Evolutionary conservation across 2,329 filamentous ascomycete genomes (phyloP), one percentile per base, ranked within the genome.

Genomic region (Claviceps pazoutovae): DNA sequence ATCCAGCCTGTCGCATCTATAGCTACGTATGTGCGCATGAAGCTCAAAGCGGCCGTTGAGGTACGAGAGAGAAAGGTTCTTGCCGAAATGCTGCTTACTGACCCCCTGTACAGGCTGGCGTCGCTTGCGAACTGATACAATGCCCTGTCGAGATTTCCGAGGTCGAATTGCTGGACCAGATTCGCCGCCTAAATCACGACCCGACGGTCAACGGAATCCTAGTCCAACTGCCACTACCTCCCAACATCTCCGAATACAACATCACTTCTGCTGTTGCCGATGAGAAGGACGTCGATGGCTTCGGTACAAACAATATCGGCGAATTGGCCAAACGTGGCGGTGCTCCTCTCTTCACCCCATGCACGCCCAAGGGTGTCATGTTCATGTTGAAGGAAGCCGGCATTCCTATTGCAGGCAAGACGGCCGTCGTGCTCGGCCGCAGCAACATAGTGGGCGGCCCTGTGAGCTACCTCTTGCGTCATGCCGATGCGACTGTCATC

Each of bases 11-110:
- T 46, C 66, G 63, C 68, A 60, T 66, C 53, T 53, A 56, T 62
- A 91, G 86, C 84, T 64, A 97, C 91, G 50, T 98, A 98, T 86
- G 91, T 98, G 71, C 90, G 90, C 72, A 98, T 98, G 93, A 98
- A 98, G 75, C 74, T 96, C 64, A 98, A 96, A 78, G 93, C 93
- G 58, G 93, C 93, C 53, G 76, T 87, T 67, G 93, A 97, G 78
- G 86, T 89, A 73, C 60, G 51, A n/a, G 21, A 17, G 14, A 57
- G 52, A 56, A 37, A 38, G 42, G 21, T 14, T 16, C 8, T 48
- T 23, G 49, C 37, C 48, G 11, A n/a, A 7, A 16, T 8, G 23
- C 13, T 7, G 30, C 48, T 14, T 23, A 36, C 39, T 42, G n/a
- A 47, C 43, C 46, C 13, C 48, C 11, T 50, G 9, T 54, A n/a